Base-by-base conservation (phyloP, 768 basidiomycete genomes). In the Favolaschia claudopus region DNA sequence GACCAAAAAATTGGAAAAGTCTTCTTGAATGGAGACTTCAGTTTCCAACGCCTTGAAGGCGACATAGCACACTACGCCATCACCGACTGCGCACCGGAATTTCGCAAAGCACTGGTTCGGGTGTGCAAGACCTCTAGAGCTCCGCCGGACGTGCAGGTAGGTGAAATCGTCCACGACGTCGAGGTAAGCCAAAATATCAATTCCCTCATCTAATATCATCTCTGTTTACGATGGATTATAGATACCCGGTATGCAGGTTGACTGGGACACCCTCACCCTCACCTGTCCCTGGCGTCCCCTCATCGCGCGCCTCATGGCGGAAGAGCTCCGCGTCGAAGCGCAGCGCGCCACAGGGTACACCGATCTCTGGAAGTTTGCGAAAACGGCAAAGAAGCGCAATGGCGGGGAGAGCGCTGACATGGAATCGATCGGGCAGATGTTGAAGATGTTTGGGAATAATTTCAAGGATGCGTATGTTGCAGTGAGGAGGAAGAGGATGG, bases 211-310 rank as follows among this genome's bases (percentile, higher is more conserved):
- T 25, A n/a, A 36, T 36, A 36, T 36, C 34, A 10, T n/a, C 10
- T 36, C 34, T n/a, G 34, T 36, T 36, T 36, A 10, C n/a, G 34
- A 36, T 36, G 10, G 34, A 36, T 12, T n/a, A 7, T 37, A 62
- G 60, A 62, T 62, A 19, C 42, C 48, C 4, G 55, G 31, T 1
- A 62, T 62, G 60, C 19, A 27, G 17, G 49, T 62, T 22, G 60
- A 62, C 44, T 62, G 60, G 60, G 43, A 56, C 42, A 52, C 54
- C 17, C 55, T 62, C 29, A 62, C 55, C 32, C 27, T 62, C n/a
- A 62, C 49, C 15, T 62, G 60, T 39, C 49, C 55, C 9, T 62
- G 60, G 60, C 60, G 60, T n/a, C 3, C 47, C 4, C 28, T 62
- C 37, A 19, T 62, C 32, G 60, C 24, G 2, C 49, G 60, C n/a